Conservation (phyloP, 306 rosid genomes). For the barrel medic (Medicago truncatula) region MtrunA17r5.0-ANR NC_053047.1:15625001-15625500, state of each 20-base stretch:
- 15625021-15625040: not conserved
- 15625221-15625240: constrained; percentile 85
- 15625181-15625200: constrained; percentile 81
- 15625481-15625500: not conserved
- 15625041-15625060: not conserved
- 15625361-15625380: constrained; percentile 10
- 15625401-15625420: not conserved
- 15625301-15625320: not conserved
- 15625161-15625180: constrained; percentile 85
- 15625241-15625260: constrained; percentile 78
- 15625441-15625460: not conserved
- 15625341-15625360: not conserved
- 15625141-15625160: constrained; percentile 58
- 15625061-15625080: not conserved
- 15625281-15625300: not conserved
- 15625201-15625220: constrained; percentile 89
- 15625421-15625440: not conserved
- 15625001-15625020: not conserved
- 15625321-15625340: not conserved
- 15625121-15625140: not conserved
- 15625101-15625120: not conserved
- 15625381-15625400: constrained; percentile 1
- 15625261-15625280: constrained; percentile 83
- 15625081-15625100: constrained; percentile 53
- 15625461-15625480: not conserved